These are phyloP conservation scores for Daldinia sp. DNA, from an alignment of 2,329 filamentous ascomycete genomes.

Conservation along the genomic window DNA sequence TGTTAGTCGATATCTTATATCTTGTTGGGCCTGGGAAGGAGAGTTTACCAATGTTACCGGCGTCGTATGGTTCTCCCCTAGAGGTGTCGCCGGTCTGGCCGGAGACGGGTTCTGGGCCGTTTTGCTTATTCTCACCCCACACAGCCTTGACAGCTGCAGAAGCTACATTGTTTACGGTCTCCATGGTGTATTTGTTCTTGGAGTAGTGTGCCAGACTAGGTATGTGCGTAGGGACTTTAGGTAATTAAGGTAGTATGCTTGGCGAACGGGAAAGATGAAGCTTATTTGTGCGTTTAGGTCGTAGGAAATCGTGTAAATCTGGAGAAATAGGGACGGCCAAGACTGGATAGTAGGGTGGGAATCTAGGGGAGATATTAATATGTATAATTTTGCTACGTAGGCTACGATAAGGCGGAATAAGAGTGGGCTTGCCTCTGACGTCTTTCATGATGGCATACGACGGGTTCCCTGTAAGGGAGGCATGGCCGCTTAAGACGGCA, in stretches of 20 bases:
- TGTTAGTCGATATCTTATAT: conserved; percentile 11
- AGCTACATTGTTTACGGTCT: conserved; percentile 67
- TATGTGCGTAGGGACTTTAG: background rate
- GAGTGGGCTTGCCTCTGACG: conserved; percentile 27
- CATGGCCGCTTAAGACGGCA: conserved; percentile 26
- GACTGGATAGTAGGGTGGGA: background rate
- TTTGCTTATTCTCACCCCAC: conserved; percentile 53
- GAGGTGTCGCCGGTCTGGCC: conserved; percentile 73
- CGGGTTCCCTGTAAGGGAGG: conserved; percentile 16
- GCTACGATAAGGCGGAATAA: background rate
- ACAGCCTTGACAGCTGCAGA: conserved; percentile 57
- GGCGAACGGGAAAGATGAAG: conserved; percentile 3
- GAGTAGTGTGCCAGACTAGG: background rate
- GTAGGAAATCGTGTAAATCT: conserved; percentile 20
- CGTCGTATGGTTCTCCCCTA: conserved; percentile 77
- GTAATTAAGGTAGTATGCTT: conserved; percentile 18
- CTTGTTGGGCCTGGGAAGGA: background rate
- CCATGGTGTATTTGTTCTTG: conserved; percentile 56
- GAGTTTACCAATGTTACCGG: conserved; percentile 73
- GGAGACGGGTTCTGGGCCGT: conserved; percentile 72
- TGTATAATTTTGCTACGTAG: conserved; percentile 19
- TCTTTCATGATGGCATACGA: conserved; percentile 27
- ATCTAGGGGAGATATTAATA: conserved; percentile 21
- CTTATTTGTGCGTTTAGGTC: conserved; percentile 15
- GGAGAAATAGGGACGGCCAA: conserved; percentile 29